Base-by-base conservation (phyloP, 2,329 filamentous ascomycete species). In the Nothomitra cinnamomea region DNA sequence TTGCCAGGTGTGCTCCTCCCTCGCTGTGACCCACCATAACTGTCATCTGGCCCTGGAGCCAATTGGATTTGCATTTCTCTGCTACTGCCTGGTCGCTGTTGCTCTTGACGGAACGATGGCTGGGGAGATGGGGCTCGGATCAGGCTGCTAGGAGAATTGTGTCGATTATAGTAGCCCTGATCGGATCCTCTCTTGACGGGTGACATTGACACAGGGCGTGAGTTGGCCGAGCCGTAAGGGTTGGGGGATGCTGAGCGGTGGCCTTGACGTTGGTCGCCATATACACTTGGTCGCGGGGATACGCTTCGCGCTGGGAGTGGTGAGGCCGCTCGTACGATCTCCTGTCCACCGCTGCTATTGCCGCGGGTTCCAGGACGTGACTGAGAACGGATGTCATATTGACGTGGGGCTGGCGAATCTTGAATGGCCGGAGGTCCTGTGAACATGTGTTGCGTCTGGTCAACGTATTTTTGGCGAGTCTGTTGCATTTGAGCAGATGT, bases 401-500 rank as follows among this genome's bases (percentile, higher is more conserved):
- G 58, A 57, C 60, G 64, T 17, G 60, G 55, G 51, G 54, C 41
- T 65, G 66, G 51, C 65, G 65, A 57, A 42, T 60, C 60, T 47
- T 59, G 55, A 2, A 61, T 61, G 25, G 58, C 60, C 35, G 61
- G 51, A 35, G 56, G 56, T 41, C 56, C 59, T 15, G 69, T 70
- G 66, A 94, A 92, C 71, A 95, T 82, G 62, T 77, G 87, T 43
- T 87, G 79, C 2, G 86, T 87, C 66, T 95, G 85, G 47, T 82
- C 79, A 21, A 85, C 80, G 62, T 90, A 95, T 66, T 88, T 88
- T 61, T 94, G 84, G 0, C 88, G 92, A 2, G 89, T 87, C 66
- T 94, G 86, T 63, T 95, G 87, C 94, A 98, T 98, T 49, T 92
- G 87, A 58, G 84, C 86, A 2, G 87, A 85, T 0, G 94, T 98